phyloP scores from a whole-genome alignment of 1,284 basidiomycete genomes.

The Naganishia cerealis region DNA sequence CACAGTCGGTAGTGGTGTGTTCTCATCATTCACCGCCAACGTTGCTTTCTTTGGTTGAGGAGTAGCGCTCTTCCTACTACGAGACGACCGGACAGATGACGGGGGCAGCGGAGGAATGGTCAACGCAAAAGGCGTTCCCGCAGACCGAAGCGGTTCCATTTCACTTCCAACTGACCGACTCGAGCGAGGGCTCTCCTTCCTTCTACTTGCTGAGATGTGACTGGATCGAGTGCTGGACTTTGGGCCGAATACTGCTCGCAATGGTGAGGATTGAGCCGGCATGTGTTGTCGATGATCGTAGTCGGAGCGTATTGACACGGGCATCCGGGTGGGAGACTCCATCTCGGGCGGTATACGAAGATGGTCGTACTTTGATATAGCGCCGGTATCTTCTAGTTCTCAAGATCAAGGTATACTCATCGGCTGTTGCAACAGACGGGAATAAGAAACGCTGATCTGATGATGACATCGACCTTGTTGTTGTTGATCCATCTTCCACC shows the following conservation, averaged over 20 bases:
- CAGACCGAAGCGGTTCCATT: background rate
- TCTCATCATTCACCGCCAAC: background rate
- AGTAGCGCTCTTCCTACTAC: conserved; percentile 6
- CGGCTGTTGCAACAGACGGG: background rate
- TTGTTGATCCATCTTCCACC: conserved; percentile 24
- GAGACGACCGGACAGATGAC: conserved; percentile 3
- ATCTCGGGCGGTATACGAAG: conserved; percentile 2
- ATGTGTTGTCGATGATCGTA: conserved; percentile 11
- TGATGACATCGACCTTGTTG: conserved; percentile 17
- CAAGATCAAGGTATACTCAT: conserved; percentile 8
- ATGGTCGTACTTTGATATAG: background rate
- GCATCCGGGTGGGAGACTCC: conserved; percentile 14
- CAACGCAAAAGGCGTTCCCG: conserved; percentile 26
- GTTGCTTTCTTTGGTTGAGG: background rate
- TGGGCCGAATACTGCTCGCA: conserved; percentile 9
- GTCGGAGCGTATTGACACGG: conserved; percentile 18
- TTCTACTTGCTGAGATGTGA: background rate
- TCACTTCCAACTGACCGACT: background rate
- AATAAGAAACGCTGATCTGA: background rate
- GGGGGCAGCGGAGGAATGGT: conserved; percentile 20
- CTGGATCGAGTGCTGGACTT: background rate
- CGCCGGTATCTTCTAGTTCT: background rate
- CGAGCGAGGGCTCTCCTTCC: background rate
- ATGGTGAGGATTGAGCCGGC: conserved; percentile 15
- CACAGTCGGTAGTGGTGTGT: background rate